Conservation (phyloP, 345 rosid species). For the Brassica incana region DNA sequence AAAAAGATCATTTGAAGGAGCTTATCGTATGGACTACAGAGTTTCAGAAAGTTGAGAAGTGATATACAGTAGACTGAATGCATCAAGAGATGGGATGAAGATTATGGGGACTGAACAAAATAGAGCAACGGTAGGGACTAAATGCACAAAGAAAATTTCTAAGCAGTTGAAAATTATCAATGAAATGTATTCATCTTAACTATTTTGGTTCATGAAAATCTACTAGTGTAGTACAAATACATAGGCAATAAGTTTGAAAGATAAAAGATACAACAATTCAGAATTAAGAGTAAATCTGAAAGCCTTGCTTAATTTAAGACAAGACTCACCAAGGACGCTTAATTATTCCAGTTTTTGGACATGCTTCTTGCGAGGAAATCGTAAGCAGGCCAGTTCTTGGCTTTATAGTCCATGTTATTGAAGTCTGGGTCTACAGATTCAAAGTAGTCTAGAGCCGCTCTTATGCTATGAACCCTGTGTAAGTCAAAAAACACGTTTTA, state of each 20-base stretch:
- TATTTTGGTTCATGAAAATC: neutral
- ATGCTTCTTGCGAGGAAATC: neutral
- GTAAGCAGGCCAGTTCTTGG: neutral
- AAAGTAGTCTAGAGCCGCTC: neutral
- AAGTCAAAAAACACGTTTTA: too few species aligned
- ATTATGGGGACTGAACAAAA: neutral
- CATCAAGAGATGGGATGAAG: neutral
- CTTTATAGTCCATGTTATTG: neutral
- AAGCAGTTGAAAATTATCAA: neutral
- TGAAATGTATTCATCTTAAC: too few species aligned
- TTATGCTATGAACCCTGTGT: neutral
- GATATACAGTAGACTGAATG: neutral
- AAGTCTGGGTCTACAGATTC: neutral
- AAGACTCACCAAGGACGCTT: neutral
- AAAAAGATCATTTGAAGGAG: neutral
- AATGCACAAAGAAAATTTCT: neutral
- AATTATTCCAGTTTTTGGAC: neutral
- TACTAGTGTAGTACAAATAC: neutral
- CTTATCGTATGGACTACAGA: neutral
- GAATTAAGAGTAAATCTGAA: too few species aligned
- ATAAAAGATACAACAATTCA: too few species aligned
- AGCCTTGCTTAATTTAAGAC: neutral
- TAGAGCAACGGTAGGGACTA: neutral
- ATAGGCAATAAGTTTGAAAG: neutral
- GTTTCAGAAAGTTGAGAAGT: neutral